Conservation (phyloP, 192 early-diverging fungal genomes). For the Gonapodya sp. region DNA sequence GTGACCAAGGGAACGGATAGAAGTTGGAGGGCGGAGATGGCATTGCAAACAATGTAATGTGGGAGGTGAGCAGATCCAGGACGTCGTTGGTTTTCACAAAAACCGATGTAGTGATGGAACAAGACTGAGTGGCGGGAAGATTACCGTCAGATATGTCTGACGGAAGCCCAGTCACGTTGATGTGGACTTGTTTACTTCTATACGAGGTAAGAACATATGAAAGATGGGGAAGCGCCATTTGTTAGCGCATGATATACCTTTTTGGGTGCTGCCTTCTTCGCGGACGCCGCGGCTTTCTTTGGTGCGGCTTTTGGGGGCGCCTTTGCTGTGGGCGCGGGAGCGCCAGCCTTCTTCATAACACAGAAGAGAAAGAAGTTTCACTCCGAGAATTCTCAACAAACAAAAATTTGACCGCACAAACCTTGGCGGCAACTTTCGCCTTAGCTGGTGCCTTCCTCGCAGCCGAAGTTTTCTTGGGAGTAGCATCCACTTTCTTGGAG, state of each 20-base stretch:
- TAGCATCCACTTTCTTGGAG: conserved; percentile 21
- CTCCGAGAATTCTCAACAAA: not conserved
- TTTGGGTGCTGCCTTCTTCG: not conserved
- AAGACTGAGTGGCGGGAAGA: not conserved
- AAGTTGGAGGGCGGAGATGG: not conserved
- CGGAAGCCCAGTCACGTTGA: not conserved
- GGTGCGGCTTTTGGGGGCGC: not conserved
- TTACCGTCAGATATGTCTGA: not conserved
- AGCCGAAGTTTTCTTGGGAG: conserved; percentile 26
- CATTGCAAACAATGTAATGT: not conserved
- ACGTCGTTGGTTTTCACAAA: not conserved
- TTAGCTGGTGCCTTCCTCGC: not conserved
- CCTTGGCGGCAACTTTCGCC: not conserved
- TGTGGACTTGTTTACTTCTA: not conserved
- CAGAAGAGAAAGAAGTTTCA: not conserved
- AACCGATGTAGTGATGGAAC: not conserved
- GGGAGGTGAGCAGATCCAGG: not conserved
- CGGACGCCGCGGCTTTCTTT: not conserved
- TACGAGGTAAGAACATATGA: not conserved
- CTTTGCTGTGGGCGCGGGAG: not conserved
- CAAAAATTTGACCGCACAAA: no score
- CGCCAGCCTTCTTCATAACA: not conserved
- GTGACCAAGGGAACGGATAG: no score
- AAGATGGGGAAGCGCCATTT: not conserved
- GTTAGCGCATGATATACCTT: not conserved